Percentiles rank a stretch among this genome's conserved stretches.
Evolutionary conservation across 2,329 filamentous ascomycete genomes (phyloP).

Genomic region (Sporothrix dimorphospora): DNA sequence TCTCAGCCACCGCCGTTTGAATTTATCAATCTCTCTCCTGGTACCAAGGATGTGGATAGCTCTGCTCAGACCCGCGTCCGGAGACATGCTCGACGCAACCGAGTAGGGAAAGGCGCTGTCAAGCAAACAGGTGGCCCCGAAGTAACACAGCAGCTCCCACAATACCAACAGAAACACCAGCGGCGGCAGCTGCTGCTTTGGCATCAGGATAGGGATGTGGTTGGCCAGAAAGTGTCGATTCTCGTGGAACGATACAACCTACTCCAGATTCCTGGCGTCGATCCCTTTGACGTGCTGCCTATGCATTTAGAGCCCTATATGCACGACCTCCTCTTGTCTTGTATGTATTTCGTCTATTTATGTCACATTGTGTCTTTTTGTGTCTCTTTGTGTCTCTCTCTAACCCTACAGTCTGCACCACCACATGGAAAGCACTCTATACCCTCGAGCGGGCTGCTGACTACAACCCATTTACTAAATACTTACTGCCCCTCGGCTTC

Average conservation of each 20-base stretch:
- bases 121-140: no score
- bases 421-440: slow-evolving; percentile 22
- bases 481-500: slow-evolving; percentile 23
- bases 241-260: slow-evolving; percentile 22
- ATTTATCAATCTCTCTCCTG: slow-evolving; percentile 21
- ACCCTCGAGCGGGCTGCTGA: slow-evolving; percentile 21
- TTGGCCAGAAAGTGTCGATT: no score
- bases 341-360: no score
- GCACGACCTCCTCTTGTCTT: slow-evolving; percentile 26
- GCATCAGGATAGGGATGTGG: no score
- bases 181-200: not conserved
- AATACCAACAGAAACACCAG: no score
- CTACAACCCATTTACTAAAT: slow-evolving; percentile 23
- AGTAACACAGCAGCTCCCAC: no score
- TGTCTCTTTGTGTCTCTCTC: no score
- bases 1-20: no score
- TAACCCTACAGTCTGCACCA: slow-evolving; percentile 14
- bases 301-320: slow-evolving; percentile 25
- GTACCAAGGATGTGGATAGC: not conserved
- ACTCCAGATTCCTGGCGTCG: slow-evolving; percentile 23
- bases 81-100: slow-evolving; percentile 24
- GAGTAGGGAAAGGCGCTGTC: no score
- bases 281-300: slow-evolving; percentile 20
- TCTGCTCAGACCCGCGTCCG: slow-evolving; percentile 2
- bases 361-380: no score